Conservation (phyloP, 352 stramenopile genomes). For the Globisporangium ultimum region DNA sequence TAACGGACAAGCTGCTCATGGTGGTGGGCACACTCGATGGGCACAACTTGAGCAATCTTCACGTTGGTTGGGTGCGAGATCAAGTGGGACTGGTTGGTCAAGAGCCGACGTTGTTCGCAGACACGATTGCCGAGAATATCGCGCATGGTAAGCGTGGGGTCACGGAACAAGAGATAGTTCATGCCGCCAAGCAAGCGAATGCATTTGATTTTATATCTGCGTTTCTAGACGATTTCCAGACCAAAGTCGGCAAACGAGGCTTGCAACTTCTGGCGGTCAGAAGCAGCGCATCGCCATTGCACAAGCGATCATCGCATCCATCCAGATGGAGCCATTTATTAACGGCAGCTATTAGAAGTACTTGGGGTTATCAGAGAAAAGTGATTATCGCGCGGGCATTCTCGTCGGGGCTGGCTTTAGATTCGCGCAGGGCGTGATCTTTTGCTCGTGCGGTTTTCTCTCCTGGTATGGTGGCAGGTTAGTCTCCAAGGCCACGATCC, state of each 20-base stretch:
- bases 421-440: slow-evolving; percentile 68
- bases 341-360: slow-evolving; percentile 30
- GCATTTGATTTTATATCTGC: slow-evolving; percentile 82
- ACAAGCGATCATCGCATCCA: slow-evolving; percentile 67
- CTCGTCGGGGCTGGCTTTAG: slow-evolving; percentile 58
- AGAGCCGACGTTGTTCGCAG: slow-evolving; percentile 28
- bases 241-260: slow-evolving; percentile 65
- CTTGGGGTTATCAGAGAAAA: slow-evolving; percentile 28
- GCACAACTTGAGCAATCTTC: slow-evolving; percentile 49
- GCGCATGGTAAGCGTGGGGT: slow-evolving; percentile 53
- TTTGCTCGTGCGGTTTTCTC: slow-evolving; percentile 57
- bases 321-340: slow-evolving; percentile 41
- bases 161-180: slow-evolving; percentile 64
- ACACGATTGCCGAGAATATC: slow-evolving; percentile 60
- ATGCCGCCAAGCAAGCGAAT: slow-evolving; percentile 71
- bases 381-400: slow-evolving; percentile 44
- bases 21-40: slow-evolving; percentile 28
- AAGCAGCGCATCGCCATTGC: slow-evolving; percentile 92
- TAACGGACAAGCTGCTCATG: slow-evolving; percentile 5
- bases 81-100: slow-evolving; percentile 91
- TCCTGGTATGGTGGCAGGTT: slow-evolving; percentile 69
- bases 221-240: slow-evolving; percentile 85
- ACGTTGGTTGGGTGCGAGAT: slow-evolving; percentile 74
- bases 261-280: slow-evolving; percentile 87
- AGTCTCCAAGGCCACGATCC: slow-evolving; percentile 46